Evolutionary conservation across 495 filamentous ascomycete genomes (phyloP).

Genomic region (Aspergillus biplanus): DNA sequence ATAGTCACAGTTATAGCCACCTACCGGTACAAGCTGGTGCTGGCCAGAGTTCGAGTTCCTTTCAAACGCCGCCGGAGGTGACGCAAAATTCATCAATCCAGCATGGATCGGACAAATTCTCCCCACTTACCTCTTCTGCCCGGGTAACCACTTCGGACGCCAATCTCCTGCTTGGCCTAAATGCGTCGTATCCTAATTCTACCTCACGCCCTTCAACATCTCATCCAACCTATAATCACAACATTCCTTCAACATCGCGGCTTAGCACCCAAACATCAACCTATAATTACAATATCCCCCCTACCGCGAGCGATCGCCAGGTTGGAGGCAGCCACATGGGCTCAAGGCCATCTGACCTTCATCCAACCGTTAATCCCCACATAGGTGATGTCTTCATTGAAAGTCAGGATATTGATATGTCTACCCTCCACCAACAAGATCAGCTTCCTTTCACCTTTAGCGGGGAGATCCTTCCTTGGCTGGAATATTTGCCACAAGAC

Average conservation of each 20-base stretch:
- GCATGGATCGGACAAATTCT: slow-evolving; percentile 27
- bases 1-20: slow-evolving; percentile 38
- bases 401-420: slow-evolving; percentile 71
- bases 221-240: slow-evolving; percentile 53
- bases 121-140: slow-evolving; percentile 23
- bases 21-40: slow-evolving; percentile 30
- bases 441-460: slow-evolving; percentile 49
- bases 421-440: slow-evolving; percentile 45
- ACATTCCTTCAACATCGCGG: slow-evolving; percentile 38
- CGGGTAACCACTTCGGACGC: slow-evolving; percentile 31
- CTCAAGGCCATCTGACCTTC: slow-evolving; percentile 36
- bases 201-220: slow-evolving; percentile 34
- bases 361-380: slow-evolving; percentile 40
- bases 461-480: slow-evolving; percentile 66
- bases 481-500: slow-evolving; percentile 69
- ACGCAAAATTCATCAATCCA: slow-evolving; percentile 23
- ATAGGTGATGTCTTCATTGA: slow-evolving; percentile 67
- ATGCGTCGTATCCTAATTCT: slow-evolving; percentile 33
- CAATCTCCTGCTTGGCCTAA: slow-evolving; percentile 35
- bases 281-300: slow-evolving; percentile 34
- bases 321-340: slow-evolving; percentile 41
- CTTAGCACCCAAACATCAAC: slow-evolving; percentile 27
- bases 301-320: slow-evolving; percentile 40
- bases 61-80: slow-evolving; percentile 25
- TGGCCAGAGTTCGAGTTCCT: slow-evolving; percentile 27